These are phyloP conservation scores for Backusella sp. DNA, from an alignment of 192 early-diverging fungal species.

Conservation along the genomic window DNA sequence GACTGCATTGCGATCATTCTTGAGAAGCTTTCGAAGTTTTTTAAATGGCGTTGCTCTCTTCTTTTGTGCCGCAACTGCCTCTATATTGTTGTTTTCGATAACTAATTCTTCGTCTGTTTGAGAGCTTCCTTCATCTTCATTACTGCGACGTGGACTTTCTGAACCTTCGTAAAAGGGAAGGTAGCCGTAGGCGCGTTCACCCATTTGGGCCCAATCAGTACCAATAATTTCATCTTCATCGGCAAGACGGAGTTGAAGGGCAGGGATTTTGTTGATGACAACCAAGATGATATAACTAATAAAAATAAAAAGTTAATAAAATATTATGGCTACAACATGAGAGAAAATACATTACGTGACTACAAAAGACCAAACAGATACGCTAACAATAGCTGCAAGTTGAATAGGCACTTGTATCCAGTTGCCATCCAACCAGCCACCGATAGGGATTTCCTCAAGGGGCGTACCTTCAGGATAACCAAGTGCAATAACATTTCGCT, in stretches of 20 bases:
- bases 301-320: background rate
- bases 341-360: constrained; percentile 46
- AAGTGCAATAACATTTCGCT: constrained; percentile 64
- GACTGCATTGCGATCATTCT: constrained; percentile 7
- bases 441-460: constrained; percentile 47
- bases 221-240: constrained; percentile 75
- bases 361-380: constrained; percentile 75
- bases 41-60: background rate
- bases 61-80: background rate
- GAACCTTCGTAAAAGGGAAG: constrained; percentile 23
- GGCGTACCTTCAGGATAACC: constrained; percentile 47
- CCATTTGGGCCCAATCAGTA: constrained; percentile 81
- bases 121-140: background rate
- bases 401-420: constrained; percentile 80
- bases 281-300: constrained; percentile 58
- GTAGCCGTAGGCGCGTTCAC: constrained; percentile 68
- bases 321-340: background rate
- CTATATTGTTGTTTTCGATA: background rate
- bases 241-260: constrained; percentile 72
- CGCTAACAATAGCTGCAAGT: constrained; percentile 68
- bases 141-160: background rate
- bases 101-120: background rate
- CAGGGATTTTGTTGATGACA: constrained; percentile 73
- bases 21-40: constrained; percentile 3
- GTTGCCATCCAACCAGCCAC: constrained; percentile 82